phyloP scores from a whole-genome alignment of 257 asterid species.

The Forsythia viridissima region DNA sequence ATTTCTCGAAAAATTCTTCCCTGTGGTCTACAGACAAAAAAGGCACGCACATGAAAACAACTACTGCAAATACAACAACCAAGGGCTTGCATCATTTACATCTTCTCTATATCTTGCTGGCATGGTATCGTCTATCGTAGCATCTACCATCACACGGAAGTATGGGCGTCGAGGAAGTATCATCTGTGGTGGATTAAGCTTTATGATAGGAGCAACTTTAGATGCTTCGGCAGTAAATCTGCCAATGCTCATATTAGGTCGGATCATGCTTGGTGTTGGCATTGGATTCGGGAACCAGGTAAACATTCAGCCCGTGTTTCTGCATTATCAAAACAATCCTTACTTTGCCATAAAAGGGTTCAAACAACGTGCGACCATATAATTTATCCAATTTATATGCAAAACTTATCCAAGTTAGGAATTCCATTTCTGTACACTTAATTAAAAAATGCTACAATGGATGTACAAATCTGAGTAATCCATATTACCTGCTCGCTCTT shows the following conservation, averaged over 20 bases:
- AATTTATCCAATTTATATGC: neutral
- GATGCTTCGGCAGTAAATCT: conserved; percentile 66
- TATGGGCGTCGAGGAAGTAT: conserved; percentile 75
- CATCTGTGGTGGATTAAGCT: conserved; percentile 71
- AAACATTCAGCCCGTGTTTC: neutral
- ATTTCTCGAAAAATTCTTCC: conserved; percentile 69
- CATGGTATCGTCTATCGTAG: conserved; percentile 60
- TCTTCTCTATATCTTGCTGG: conserved; percentile 86
- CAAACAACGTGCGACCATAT: neutral
- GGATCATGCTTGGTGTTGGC: conserved; percentile 87
- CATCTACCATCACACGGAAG: conserved; percentile 70
- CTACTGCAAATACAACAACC: conserved; percentile 85
- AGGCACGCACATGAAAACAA: conserved; percentile 63
- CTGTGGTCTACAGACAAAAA: conserved; percentile 52
- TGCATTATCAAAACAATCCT: neutral
- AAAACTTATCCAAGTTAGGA: neutral
- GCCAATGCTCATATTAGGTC: conserved; percentile 71
- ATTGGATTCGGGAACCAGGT: conserved; percentile 96
- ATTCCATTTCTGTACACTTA: too few relatives aligned
- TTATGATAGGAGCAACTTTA: conserved; percentile 66
- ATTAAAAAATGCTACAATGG: neutral
- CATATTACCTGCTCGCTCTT: neutral
- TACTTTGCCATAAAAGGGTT: neutral
- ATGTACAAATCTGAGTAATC: neutral
- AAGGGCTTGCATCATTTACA: conserved; percentile 77